phyloP scores from a whole-genome alignment of 2,329 filamentous ascomycete genomes.

The Calonectria henricotiae region DNA sequence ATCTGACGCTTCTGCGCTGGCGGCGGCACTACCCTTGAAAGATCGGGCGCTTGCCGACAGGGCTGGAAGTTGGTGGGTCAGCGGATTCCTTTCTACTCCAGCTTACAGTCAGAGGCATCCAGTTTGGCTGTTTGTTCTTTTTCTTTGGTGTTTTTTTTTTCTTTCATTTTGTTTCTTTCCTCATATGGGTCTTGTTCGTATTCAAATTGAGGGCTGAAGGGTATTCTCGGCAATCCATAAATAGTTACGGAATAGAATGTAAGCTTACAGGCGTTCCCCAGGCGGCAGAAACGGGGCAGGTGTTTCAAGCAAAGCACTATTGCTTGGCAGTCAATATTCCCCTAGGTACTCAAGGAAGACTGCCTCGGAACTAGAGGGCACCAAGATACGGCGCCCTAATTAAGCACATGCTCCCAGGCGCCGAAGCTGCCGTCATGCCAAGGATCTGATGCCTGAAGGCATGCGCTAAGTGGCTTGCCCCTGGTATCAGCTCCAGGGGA shows the following conservation, averaged over 20 bases:
- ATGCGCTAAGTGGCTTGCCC: slow-evolving; percentile 28
- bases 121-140: background rate
- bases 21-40: slow-evolving; percentile 19
- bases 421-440: slow-evolving; percentile 15
- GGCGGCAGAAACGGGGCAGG: slow-evolving; percentile 40
- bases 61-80: slow-evolving; percentile 9
- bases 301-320: slow-evolving; percentile 47
- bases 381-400: slow-evolving; percentile 15
- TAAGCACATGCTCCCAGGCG: slow-evolving; percentile 32
- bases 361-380: background rate
- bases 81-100: slow-evolving; percentile 1
- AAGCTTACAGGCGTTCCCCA: slow-evolving; percentile 17
- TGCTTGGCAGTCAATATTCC: background rate
- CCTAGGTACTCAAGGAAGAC: background rate
- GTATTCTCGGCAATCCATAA: background rate
- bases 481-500: slow-evolving; percentile 27
- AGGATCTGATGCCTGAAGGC: slow-evolving; percentile 16
- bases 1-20: slow-evolving; percentile 27
- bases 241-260: background rate
- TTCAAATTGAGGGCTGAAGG: background rate
- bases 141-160: background rate
- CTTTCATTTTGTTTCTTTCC: background rate
- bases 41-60: slow-evolving; percentile 31
- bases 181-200: background rate
- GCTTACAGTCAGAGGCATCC: background rate